Percentiles rank a stretch among this genome's conserved stretches.
Conservation (phyloP, 2,329 filamentous ascomycete genomes). For the Calonectria hawksworthii region DNA sequence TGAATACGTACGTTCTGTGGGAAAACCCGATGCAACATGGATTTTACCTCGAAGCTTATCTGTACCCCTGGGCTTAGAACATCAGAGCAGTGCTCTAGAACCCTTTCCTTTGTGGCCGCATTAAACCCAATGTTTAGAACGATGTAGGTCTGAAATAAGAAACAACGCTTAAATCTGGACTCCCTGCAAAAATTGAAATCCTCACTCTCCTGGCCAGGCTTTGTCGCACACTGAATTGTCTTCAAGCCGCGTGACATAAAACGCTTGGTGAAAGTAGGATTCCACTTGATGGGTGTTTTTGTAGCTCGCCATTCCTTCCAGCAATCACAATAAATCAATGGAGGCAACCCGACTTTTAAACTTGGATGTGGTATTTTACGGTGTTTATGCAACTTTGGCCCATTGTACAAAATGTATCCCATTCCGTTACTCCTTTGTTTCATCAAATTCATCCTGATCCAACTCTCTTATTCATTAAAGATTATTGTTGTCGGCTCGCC, state of each 20-base stretch:
- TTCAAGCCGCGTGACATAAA: not conserved
- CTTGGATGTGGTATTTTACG: not conserved
- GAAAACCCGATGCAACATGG: not conserved
- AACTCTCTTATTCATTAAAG: conserved; percentile 57
- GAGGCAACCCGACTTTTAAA: too few relatives aligned
- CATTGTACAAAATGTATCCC: not conserved
- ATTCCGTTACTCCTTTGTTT: not conserved
- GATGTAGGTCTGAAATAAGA: not conserved
- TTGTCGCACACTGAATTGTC: not conserved
- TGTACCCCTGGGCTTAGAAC: not conserved
- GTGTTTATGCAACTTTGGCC: not conserved
- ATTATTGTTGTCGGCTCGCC: conserved; percentile 63
- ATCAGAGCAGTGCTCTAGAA: not conserved
- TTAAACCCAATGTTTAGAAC: not conserved
- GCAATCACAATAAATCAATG: not conserved
- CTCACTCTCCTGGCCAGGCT: not conserved
- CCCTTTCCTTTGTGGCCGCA: not conserved
- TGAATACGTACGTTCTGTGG: not conserved
- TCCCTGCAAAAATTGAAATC: not conserved
- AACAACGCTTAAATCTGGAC: not conserved
- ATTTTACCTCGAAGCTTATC: not conserved
- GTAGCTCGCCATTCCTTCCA: not conserved
- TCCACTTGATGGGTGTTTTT: not conserved
- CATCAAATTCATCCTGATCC: not conserved
- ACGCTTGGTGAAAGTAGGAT: not conserved